These are phyloP conservation scores for Chlorociboria aeruginascens DNA, from an alignment of 495 filamentous ascomycete species.

Conservation along the genomic window DNA sequence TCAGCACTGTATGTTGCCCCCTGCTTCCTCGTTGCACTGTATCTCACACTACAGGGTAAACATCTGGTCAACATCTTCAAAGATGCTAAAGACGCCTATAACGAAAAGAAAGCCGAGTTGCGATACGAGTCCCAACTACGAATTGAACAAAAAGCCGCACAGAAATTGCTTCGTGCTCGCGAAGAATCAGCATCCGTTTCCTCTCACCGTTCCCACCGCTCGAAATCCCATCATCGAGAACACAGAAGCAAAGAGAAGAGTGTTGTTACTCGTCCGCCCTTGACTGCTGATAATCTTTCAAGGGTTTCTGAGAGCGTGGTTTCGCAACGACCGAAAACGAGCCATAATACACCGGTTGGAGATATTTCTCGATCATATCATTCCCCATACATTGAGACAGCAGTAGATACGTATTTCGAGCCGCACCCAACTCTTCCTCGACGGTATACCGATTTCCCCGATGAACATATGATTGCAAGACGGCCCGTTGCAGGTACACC, in stretches of 20 bases:
- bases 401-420: neutral
- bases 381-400: constrained; percentile 30
- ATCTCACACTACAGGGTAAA: constrained; percentile 50
- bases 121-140: constrained; percentile 49
- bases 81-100: constrained; percentile 76
- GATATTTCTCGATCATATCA: constrained; percentile 22
- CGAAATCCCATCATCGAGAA: neutral
- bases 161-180: constrained; percentile 9
- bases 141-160: constrained; percentile 23
- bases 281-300: constrained; percentile 10
- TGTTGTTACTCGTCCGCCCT: constrained; percentile 6
- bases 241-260: constrained; percentile 3
- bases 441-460: constrained; percentile 14
- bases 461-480: neutral
- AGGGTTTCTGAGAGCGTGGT: constrained; percentile 17
- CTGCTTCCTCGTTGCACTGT: neutral
- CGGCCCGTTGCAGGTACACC: neutral
- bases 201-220: constrained; percentile 12
- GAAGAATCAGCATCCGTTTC: constrained; percentile 29
- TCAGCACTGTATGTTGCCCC: constrained; percentile 61
- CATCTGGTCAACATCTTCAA: constrained; percentile 78
- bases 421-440: constrained; percentile 14
- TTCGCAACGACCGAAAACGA: no score
- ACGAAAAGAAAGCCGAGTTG: constrained; percentile 68
- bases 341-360: neutral